Conservation (phyloP, 2,329 filamentous ascomycete species). For the Parafenestella ontariensis region DNA sequence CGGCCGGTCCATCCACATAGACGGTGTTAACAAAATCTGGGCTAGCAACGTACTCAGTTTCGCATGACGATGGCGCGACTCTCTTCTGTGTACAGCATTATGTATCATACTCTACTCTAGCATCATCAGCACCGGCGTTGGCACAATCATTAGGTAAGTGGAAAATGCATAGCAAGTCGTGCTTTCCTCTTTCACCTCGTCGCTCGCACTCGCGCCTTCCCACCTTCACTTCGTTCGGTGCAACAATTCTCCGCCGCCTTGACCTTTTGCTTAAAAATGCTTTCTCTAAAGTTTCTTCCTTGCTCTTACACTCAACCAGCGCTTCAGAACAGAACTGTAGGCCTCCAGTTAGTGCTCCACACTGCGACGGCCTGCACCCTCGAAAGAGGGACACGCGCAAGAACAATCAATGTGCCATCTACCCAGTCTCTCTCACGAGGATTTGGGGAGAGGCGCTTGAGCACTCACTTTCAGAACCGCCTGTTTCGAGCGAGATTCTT, state of each 20-base stretch:
- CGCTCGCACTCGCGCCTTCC: background rate
- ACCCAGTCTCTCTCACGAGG: conserved; percentile 9
- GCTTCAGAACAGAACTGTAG: conserved; percentile 37
- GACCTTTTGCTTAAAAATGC: background rate
- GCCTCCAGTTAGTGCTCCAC: conserved; percentile 28
- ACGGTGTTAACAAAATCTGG: no score
- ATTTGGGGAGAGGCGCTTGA: conserved; percentile 20
- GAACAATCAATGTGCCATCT: conserved; percentile 25
- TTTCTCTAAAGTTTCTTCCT: background rate
- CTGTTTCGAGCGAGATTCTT: conserved; percentile 40
- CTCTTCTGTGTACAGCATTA: conserved; percentile 20
- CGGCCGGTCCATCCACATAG: no score
- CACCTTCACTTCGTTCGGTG: background rate
- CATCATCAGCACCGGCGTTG: conserved; percentile 21
- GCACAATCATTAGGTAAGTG: conserved; percentile 11
- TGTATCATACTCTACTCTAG: conserved; percentile 23
- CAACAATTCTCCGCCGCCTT: background rate
- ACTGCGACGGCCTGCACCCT: conserved; percentile 31
- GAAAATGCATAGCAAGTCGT: conserved; percentile 17
- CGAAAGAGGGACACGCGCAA: conserved; percentile 25
- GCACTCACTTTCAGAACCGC: conserved; percentile 44
- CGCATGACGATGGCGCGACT: no score
- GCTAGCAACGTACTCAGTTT: no score
- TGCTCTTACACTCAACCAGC: conserved; percentile 5
- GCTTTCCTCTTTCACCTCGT: conserved; percentile 7